Base-by-base conservation (phyloP, 2,329 filamentous ascomycete genomes). In the Escovopsis weberi region DNA sequence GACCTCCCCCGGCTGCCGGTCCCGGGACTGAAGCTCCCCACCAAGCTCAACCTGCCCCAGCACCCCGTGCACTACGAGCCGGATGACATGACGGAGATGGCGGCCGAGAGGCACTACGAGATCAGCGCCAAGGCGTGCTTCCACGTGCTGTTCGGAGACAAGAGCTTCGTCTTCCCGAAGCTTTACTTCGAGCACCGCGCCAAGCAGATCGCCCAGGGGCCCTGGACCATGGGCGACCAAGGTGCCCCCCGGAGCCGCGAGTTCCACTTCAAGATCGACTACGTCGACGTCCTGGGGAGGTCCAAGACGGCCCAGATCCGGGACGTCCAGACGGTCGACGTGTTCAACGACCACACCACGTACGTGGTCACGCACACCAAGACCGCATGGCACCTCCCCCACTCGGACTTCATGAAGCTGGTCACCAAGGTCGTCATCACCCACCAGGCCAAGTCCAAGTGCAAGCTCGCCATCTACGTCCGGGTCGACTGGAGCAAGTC, bases 141-240 rank as follows among this genome's bases (percentile, higher is more conserved):
- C 60, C 89, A 96, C 56, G 85, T 96, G 12, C 73, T 98, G 41
- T 98, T 96, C 60, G 91, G 91, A 33, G 91, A 98, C 61, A 94
- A 89, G 64, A 94, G 85, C 58, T 85, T 88, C 32, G 80, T 96
- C 34, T 98, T 95, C 63, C 86, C 91, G 53, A 79, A 89, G 54
- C 69, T 96, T 28, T 89, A 95, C 58, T 82, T 85, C 57, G 86
- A 94, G 58, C 75, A 84, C 41, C 74, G 80, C 53, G 85, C 84
- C 12, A 75, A 80, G 58, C 78, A 80, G 48, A 87, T 95, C 48
- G 78, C 82, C 2, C 88, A 95, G 61, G 83, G 85, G 0, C 85
- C 89, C 0, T 98, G 91, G 91, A 68, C 71, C 15, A 69, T 79
- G 39, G 67, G 75, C 4, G 83, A 88, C 45, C 72, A 80, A 35